phyloP scores from a whole-genome alignment of 1,139 yeast genomes.

The Ogataea hybrid region DNA sequence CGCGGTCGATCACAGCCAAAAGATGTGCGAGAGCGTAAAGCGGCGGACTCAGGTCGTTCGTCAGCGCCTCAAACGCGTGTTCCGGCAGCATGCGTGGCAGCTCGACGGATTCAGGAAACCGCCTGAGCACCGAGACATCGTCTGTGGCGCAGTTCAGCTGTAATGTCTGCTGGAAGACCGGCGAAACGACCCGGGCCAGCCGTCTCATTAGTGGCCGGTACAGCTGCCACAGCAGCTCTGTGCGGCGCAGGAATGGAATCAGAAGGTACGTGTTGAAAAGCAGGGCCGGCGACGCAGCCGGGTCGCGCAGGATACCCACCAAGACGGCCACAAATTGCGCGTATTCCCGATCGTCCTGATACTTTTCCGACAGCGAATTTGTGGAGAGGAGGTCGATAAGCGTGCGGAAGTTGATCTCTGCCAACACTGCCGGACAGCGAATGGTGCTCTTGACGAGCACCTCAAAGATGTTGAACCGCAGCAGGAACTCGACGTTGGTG shows the following conservation, averaged over 20 bases:
- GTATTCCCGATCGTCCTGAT: constrained; percentile 15
- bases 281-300: constrained; percentile 8
- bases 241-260: constrained; percentile 29
- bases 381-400: constrained; percentile 29
- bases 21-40: constrained; percentile 32
- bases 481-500: constrained; percentile 21
- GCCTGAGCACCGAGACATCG: constrained; percentile 18
- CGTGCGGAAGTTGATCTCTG: constrained; percentile 25
- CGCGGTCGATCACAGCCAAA: constrained; percentile 36
- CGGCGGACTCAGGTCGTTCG: constrained; percentile 30
- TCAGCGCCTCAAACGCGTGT: constrained; percentile 15
- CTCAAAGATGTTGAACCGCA: constrained; percentile 19
- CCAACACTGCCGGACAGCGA: constrained; percentile 17
- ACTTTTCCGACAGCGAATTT: constrained; percentile 17
- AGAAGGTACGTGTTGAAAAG: constrained; percentile 27
- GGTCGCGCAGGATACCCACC: constrained; percentile 13
- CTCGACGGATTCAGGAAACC: constrained; percentile 20
- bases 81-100: constrained; percentile 30
- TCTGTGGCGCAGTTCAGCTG: constrained; percentile 16
- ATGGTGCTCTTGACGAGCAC: constrained; percentile 26
- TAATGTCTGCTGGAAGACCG: constrained; percentile 21
- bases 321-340: constrained; percentile 18
- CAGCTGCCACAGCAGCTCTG: constrained; percentile 16
- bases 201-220: constrained; percentile 26
- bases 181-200: constrained; percentile 22